These are phyloP conservation scores for Huiozyma naganishii DNA, from an alignment of 805 yeast genomes.

Conservation along the genomic window DNA sequence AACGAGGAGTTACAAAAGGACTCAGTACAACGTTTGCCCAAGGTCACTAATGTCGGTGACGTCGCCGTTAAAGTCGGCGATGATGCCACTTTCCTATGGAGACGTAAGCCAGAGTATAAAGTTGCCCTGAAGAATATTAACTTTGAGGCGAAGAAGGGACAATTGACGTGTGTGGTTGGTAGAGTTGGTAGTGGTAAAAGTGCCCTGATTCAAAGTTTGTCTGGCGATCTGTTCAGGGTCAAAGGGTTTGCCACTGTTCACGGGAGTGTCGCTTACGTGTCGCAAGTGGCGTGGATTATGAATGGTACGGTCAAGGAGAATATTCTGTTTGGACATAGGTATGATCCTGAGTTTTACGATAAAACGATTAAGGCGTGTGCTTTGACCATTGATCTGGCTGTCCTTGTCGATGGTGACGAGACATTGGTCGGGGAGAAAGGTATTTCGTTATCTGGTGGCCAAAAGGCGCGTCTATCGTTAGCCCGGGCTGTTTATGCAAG, in stretches of 20 bases:
- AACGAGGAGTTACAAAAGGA: slow-evolving; percentile 76
- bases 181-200: slow-evolving; percentile 87
- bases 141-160: slow-evolving; percentile 59
- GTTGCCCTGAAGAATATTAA: slow-evolving; percentile 56
- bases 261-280: slow-evolving; percentile 80
- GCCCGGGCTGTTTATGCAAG: slow-evolving; percentile 95
- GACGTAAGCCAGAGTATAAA: slow-evolving; percentile 57
- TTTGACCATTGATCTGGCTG: slow-evolving; percentile 60
- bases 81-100: slow-evolving; percentile 69
- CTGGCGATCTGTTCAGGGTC: slow-evolving; percentile 73
- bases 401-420: slow-evolving; percentile 78
- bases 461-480: slow-evolving; percentile 86
- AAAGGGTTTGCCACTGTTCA: slow-evolving; percentile 61
- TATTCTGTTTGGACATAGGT: slow-evolving; percentile 79
- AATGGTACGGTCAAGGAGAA: slow-evolving; percentile 89
- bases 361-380: slow-evolving; percentile 84
- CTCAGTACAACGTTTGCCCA: slow-evolving; percentile 39
- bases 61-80: slow-evolving; percentile 46
- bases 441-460: slow-evolving; percentile 93
- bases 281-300: slow-evolving; percentile 95
- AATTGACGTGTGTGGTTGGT: slow-evolving; percentile 78
- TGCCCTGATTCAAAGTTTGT: slow-evolving; percentile 62
- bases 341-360: slow-evolving; percentile 71
- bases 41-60: slow-evolving; percentile 50
- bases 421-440: slow-evolving; percentile 97